Conservation (phyloP, 116 monocot genomes). For the Cymodocea nodosa region DNA sequence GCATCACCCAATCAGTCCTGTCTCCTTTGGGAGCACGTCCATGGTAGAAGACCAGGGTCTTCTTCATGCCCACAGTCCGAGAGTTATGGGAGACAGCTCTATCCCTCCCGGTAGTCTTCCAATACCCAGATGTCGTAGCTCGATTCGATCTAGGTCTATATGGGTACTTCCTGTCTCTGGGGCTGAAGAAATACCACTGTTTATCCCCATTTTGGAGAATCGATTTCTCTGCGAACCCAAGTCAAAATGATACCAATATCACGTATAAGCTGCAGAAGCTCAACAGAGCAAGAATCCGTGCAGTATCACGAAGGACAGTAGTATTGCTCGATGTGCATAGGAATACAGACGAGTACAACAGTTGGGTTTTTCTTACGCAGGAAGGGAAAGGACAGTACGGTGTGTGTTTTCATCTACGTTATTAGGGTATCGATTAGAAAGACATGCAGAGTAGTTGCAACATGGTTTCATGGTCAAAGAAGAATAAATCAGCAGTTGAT, state of each 20-base stretch:
- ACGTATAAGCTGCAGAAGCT: neutral
- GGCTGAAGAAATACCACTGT: constrained; percentile 95
- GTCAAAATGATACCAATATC: neutral
- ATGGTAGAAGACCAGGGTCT: constrained; percentile 78
- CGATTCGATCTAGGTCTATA: constrained; percentile 78
- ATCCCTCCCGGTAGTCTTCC: constrained; percentile 95
- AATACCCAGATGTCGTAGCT: constrained; percentile 59
- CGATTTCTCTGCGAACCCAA: constrained; percentile 48
- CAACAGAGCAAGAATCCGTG: neutral
- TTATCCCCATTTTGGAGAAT: constrained; percentile 59
- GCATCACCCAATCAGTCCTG: constrained; percentile 94
- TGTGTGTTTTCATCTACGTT: too few relatives aligned
- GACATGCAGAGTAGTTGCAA: too few relatives aligned
- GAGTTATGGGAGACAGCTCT: constrained; percentile 44
- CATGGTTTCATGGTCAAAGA: too few relatives aligned
- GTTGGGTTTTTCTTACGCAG: too few relatives aligned
- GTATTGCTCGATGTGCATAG: too few relatives aligned
- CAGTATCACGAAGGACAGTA: neutral
- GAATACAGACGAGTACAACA: too few relatives aligned
- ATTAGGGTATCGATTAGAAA: too few relatives aligned
- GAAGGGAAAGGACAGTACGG: too few relatives aligned
- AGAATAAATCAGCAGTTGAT: too few relatives aligned
- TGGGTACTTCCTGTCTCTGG: constrained; percentile 76
- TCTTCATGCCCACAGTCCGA: constrained; percentile 65
- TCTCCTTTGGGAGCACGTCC: constrained; percentile 73